A percentile compares a stretch with the other conserved stretches of the same genome.
phyloP scores from a whole-genome alignment of 495 filamentous ascomycete species.

The Massariosphaeria phaeospora region DNA sequence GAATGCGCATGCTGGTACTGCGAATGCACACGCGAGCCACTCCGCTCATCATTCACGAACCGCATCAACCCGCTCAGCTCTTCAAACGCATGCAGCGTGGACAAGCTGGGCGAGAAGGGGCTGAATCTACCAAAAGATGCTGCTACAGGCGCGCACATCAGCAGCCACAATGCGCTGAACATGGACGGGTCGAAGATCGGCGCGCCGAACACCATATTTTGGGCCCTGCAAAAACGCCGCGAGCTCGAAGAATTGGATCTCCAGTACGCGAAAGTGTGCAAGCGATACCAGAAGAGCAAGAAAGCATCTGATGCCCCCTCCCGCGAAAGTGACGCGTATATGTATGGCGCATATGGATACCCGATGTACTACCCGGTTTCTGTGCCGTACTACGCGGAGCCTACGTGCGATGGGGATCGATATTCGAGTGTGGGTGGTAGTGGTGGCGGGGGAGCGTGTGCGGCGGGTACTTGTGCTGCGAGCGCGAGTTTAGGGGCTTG shows the following conservation, averaged over 20 bases:
- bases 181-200: not conserved
- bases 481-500: conserved; percentile 52
- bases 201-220: not conserved
- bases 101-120: conserved; percentile 38
- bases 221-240: conserved; percentile 9
- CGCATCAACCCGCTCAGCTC: conserved; percentile 30
- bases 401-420: conserved; percentile 21
- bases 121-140: conserved; percentile 44
- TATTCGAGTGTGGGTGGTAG: conserved; percentile 22
- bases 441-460: conserved; percentile 42
- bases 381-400: conserved; percentile 53
- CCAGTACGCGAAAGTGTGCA: conserved; percentile 57
- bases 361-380: conserved; percentile 49
- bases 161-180: conserved; percentile 58
- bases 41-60: conserved; percentile 46
- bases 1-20: conserved; percentile 93
- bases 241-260: conserved; percentile 47
- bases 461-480: conserved; percentile 48
- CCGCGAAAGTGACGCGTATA: conserved; percentile 50
- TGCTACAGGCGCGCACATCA: conserved; percentile 64
- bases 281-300: conserved; percentile 52
- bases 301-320: conserved; percentile 51
- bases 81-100: conserved; percentile 48
- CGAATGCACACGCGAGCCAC: conserved; percentile 64
- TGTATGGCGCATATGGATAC: conserved; percentile 49